These are phyloP conservation scores for Stephanodiscus minutulus DNA, from an alignment of 108 stramenopile genomes.

Conservation along the genomic window DNA sequence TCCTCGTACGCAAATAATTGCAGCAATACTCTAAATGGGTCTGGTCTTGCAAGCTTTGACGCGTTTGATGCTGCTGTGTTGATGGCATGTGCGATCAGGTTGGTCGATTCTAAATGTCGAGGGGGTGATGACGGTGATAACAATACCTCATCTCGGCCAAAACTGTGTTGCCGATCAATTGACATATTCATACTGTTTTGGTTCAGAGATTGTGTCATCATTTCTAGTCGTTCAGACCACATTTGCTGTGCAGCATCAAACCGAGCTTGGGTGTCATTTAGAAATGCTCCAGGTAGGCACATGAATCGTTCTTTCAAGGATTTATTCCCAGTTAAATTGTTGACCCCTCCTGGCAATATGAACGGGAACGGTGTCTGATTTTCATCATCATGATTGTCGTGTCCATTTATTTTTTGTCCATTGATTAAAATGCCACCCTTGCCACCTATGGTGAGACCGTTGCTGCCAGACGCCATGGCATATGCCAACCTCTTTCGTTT, in stretches of 20 bases:
- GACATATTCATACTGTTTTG: conserved; percentile 22
- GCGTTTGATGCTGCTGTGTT: conserved; percentile 37
- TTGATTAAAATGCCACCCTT: not conserved
- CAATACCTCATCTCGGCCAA: conserved; percentile 20
- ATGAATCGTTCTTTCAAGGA: conserved; percentile 35
- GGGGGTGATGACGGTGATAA: conserved; percentile 20
- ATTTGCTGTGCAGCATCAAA: conserved; percentile 41
- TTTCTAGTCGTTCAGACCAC: conserved; percentile 49
- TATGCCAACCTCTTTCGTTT: conserved; percentile 50
- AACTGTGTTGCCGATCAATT: conserved; percentile 17
- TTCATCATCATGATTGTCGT: conserved; percentile 22
- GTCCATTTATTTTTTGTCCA: conserved; percentile 21
- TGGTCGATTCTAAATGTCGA: conserved; percentile 11
- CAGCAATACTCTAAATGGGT: conserved; percentile 80
- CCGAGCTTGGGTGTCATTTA: conserved; percentile 41
- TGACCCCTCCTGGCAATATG: conserved; percentile 31
- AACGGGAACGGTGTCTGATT: conserved; percentile 36
- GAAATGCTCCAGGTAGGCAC: conserved; percentile 46
- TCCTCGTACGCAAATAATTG: conserved; percentile 89
- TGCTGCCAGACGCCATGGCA: conserved; percentile 35
- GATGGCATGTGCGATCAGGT: conserved; percentile 11
- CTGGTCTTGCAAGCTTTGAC: conserved; percentile 33
- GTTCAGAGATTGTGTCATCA: conserved; percentile 24
- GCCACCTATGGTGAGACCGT: conserved; percentile 11
- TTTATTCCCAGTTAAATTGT: conserved; percentile 29